Evolutionary conservation across 176 grass and related monocot species (phyloP), one percentile per base, ranked within the genome.

Genomic region (Eragrostis curvula): DNA sequence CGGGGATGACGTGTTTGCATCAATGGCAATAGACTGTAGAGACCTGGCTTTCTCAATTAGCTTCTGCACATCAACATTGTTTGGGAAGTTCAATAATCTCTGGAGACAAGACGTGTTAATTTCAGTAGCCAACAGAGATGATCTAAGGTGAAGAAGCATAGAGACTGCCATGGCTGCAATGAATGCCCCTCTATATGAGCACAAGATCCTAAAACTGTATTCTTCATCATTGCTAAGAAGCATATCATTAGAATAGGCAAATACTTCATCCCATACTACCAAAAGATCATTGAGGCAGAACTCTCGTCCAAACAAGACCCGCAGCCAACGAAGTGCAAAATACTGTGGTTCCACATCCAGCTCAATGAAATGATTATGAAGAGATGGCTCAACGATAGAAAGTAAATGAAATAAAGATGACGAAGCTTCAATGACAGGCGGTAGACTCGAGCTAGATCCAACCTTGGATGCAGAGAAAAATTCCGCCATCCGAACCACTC

Each of bases 331-430:
- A 77, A 99, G 91, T 25, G 97, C 93, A 18, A 99, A 99, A 78
- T 93, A 96, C 5, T 99, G 97, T 8, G 97, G 97, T 83, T 99
- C 97, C 66, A 99, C 97, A 68, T 88, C 84, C 41, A 99, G 89
- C 79, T 96, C 93, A 79, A 94, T 85, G 67, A 99, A 90, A 89
- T 99, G 97, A 70, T 67, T 88, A 81, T 99, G 97, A 66, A 99
- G 89, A 90, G 97, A 94, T 55, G 90, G 83, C 58, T 94, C 97
- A 28, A 93, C 78, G 68, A 90, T 60, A 3, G 83, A 91, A 21
- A 99, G 89, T 73, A 99, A 79, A 88, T 99, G 93, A 86, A 94
- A 99, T 43, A 99, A 92, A 65, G 97, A 91, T 41, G 93, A 92
- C 16, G 97, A 99, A 55, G 97, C 97, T 86, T 99, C 97, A 78